Evolutionary conservation across 345 rosid species (phyloP).

Genomic region (Dimocarpus longan): DNA sequence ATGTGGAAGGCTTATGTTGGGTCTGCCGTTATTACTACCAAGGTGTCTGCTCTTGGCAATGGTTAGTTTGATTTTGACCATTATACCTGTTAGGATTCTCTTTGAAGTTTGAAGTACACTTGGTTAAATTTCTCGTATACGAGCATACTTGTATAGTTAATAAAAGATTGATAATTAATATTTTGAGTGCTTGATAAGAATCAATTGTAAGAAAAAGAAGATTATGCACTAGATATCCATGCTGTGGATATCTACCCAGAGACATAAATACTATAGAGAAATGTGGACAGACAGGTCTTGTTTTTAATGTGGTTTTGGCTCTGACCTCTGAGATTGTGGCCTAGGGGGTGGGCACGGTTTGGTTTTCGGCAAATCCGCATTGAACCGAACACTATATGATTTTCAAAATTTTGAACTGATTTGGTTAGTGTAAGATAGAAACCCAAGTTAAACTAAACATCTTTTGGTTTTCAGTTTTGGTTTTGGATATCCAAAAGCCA

Average conservation of each 20-base stretch:
- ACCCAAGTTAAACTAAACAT: too few relatives aligned
- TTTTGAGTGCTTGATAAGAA: background rate
- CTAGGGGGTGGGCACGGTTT: too few relatives aligned
- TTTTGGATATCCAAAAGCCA: too few relatives aligned
- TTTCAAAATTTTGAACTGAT: too few relatives aligned
- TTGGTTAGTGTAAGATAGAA: too few relatives aligned
- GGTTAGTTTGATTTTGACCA: conserved; percentile 57
- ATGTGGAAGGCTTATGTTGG: conserved; percentile 98
- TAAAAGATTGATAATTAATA: background rate
- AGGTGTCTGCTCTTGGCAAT: conserved; percentile 96
- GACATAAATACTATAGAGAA: background rate
- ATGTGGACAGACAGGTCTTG: background rate
- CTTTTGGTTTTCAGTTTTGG: too few relatives aligned
- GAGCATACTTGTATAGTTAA: background rate
- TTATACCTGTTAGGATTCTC: background rate
- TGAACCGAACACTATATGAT: too few relatives aligned
- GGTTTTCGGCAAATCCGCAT: too few relatives aligned
- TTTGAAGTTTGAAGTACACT: background rate
- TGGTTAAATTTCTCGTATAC: background rate
- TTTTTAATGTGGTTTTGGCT: conserved; percentile 7
- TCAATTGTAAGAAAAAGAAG: background rate
- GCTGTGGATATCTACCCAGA: background rate
- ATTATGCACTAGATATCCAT: background rate
- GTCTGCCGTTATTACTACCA: conserved; percentile 95
- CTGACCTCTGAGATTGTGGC: background rate